phyloP scores from a whole-genome alignment of 2,329 filamentous ascomycete species.

The Colletotrichum abscissum region DNA sequence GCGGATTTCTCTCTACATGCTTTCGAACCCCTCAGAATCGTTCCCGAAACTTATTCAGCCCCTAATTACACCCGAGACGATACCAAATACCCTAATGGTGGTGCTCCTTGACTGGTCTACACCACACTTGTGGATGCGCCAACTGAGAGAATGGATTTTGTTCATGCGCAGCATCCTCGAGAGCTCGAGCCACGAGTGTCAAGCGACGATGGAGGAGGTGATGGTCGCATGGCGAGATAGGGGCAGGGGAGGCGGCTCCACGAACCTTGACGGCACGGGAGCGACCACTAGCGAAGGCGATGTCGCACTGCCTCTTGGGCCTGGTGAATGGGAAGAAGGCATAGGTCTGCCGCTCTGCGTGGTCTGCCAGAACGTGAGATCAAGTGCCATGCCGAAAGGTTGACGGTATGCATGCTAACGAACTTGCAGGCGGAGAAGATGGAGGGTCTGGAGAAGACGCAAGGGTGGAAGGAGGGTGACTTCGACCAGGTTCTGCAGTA shows the following conservation, averaged over 20 bases:
- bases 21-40: slow-evolving; percentile 84
- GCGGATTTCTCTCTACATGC: slow-evolving; percentile 87
- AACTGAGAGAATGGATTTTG: slow-evolving; percentile 90
- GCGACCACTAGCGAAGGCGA: slow-evolving; percentile 72
- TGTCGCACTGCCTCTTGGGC: slow-evolving; percentile 80
- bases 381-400: neutral
- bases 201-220: slow-evolving; percentile 86
- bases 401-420: slow-evolving; percentile 38
- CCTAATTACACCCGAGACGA: slow-evolving; percentile 83
- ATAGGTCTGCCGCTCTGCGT: slow-evolving; percentile 89
- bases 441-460: slow-evolving; percentile 87
- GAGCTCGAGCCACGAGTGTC: slow-evolving; percentile 79
- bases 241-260: slow-evolving; percentile 72
- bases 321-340: slow-evolving; percentile 93
- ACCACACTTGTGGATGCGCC: slow-evolving; percentile 91
- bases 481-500: slow-evolving; percentile 97
- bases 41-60: slow-evolving; percentile 87
- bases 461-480: slow-evolving; percentile 94
- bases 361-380: slow-evolving; percentile 90
- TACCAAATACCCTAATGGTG: slow-evolving; percentile 88
- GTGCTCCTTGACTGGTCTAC: slow-evolving; percentile 96
- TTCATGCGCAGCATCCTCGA: slow-evolving; percentile 82
- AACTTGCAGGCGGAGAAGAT: slow-evolving; percentile 80
- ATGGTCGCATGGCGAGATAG: slow-evolving; percentile 84
- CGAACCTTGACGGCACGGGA: slow-evolving; percentile 71